These are phyloP conservation scores for Rostrohypoxylon terebratum DNA, from an alignment of 495 filamentous ascomycete genomes.

Conservation along the genomic window DNA sequence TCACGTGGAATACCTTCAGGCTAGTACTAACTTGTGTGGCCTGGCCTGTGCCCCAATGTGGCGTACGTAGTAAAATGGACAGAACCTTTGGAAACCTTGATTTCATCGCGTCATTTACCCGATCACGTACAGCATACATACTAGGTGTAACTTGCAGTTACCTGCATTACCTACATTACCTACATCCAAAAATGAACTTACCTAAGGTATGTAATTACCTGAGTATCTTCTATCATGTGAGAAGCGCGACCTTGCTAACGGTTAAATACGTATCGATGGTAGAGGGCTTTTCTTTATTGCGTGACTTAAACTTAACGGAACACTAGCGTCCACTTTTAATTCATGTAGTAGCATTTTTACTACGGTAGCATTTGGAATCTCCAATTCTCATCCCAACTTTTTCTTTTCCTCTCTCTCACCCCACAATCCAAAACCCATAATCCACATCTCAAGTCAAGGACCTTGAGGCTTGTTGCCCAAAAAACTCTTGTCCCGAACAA, in stretches of 20 bases:
- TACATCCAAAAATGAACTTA: not conserved
- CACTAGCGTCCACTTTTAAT: not conserved
- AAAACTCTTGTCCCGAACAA: constrained; percentile 27
- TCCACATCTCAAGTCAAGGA: constrained; percentile 4
- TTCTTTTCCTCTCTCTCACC: not conserved
- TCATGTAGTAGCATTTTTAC: no score
- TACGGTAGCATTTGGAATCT: not conserved
- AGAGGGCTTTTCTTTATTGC: not conserved
- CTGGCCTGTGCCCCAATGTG: not conserved
- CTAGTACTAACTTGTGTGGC: no score
- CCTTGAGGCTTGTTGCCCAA: not conserved
- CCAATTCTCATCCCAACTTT: not conserved
- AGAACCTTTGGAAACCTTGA: not conserved
- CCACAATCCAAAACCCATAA: not conserved
- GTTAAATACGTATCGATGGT: constrained; percentile 1
- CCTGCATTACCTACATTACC: not conserved
- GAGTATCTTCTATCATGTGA: not conserved
- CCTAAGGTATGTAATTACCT: not conserved
- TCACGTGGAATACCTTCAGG: no score
- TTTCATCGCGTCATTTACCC: not conserved
- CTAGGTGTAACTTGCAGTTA: not conserved
- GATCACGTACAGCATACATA: not conserved
- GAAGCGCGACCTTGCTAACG: not conserved
- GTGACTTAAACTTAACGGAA: not conserved
- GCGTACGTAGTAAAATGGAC: not conserved